Conservation (phyloP, 208 protist species). For the Tritrichomonas musculus region DNA sequence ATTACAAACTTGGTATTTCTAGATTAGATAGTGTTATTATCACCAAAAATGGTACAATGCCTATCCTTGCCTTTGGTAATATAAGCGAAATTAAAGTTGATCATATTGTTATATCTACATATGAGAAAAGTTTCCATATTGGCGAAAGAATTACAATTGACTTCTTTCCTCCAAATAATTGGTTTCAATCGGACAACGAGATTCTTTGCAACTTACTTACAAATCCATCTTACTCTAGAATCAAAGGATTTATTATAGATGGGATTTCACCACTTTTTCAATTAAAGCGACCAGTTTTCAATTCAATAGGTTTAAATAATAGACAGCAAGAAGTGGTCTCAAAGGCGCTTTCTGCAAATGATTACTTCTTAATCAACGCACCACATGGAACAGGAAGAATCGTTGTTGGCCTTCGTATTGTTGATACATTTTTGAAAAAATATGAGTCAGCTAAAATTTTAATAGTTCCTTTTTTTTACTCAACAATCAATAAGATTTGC, state of each 20-base stretch:
- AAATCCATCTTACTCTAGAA: not conserved
- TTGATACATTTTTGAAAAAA: not conserved
- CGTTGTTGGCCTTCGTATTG: not conserved
- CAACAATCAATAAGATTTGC: not conserved
- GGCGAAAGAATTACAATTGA: not conserved
- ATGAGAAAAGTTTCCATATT: not conserved
- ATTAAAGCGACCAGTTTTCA: not conserved
- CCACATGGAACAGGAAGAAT: not conserved
- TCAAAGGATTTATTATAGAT: not conserved
- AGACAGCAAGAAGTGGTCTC: not conserved
- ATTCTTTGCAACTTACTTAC: not conserved
- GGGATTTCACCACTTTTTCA: not conserved
- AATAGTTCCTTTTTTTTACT: not conserved
- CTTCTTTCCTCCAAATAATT: not conserved
- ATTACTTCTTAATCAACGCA: not conserved
- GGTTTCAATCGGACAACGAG: not conserved
- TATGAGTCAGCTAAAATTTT: not conserved
- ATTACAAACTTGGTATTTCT: not conserved
- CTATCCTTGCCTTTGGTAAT: not conserved
- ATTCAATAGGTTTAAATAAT: not conserved
- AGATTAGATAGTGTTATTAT: not conserved
- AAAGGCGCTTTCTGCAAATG: not conserved
- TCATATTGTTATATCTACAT: not conserved
- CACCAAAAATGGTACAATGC: not conserved
- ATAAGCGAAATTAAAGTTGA: not conserved